Percentiles rank a stretch among this genome's conserved stretches.
These are phyloP conservation scores for Hamamelis virginiana DNA, from an alignment of 164 flowering plant genomes.

Conservation along the genomic window DNA sequence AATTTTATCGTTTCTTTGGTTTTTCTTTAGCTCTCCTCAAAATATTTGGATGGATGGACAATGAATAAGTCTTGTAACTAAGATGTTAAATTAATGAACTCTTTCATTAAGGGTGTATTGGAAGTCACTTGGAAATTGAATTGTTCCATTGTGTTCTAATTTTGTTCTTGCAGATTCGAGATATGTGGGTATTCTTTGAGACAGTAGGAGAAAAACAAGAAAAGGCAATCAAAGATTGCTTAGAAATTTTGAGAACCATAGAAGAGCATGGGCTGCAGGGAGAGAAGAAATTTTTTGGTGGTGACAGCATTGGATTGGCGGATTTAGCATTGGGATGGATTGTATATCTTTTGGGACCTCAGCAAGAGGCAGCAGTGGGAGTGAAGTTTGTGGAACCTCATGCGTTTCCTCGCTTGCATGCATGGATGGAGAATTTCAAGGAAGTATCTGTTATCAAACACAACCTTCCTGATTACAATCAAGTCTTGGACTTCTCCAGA, in stretches of 20 bases:
- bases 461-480: conserved; percentile 18
- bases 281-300: conserved; percentile 21
- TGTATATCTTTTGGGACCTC: conserved; percentile 6
- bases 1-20: no score
- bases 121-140: no score
- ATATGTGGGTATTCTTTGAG: not conserved
- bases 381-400: conserved; percentile 12
- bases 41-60: no score
- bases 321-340: conserved; percentile 22
- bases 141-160: no score
- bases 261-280: conserved; percentile 20
- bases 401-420: conserved; percentile 17
- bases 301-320: conserved; percentile 16
- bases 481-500: not conserved
- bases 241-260: conserved; percentile 8
- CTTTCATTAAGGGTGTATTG: no score
- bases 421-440: conserved; percentile 20
- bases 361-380: conserved; percentile 5
- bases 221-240: conserved; percentile 8
- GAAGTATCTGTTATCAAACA: conserved; percentile 13
- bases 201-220: conserved; percentile 11
- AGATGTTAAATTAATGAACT: no score
- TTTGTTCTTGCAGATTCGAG: not conserved
- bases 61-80: not conserved
- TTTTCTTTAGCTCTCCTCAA: not conserved